Percentiles rank a stretch among this genome's conserved stretches.
Evolutionary conservation across 148 eudicot genomes (phyloP).

Genomic region (Spergularia bocconei): DNA sequence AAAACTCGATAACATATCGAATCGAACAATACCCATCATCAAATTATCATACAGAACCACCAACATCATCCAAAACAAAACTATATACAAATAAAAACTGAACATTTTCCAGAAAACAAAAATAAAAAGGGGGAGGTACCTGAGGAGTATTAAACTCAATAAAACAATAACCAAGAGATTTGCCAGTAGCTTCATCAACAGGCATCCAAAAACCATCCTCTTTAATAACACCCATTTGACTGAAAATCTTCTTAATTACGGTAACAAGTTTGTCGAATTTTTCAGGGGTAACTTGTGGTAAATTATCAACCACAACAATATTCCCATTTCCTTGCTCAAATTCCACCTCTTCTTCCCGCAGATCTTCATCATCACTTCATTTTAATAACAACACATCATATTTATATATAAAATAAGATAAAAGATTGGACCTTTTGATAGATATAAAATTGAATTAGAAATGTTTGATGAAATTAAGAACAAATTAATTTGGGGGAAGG

Average conservation of each 20-base stretch:
- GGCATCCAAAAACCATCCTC: slow-evolving; percentile 91
- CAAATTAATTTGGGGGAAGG: too few species aligned
- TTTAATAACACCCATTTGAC: slow-evolving; percentile 71
- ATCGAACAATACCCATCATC: not conserved
- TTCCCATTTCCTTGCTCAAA: slow-evolving; percentile 65
- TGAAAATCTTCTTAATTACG: slow-evolving; percentile 67
- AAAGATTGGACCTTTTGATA: too few species aligned
- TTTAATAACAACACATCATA: not conserved
- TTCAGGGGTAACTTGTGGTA: slow-evolving; percentile 73
- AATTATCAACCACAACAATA: slow-evolving; percentile 72
- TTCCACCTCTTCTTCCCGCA: slow-evolving; percentile 56
- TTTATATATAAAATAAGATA: not conserved
- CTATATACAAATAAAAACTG: not conserved
- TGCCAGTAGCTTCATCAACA: slow-evolving; percentile 46
- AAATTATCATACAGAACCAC: not conserved
- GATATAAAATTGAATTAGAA: too few species aligned
- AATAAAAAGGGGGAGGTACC: slow-evolving; percentile 31
- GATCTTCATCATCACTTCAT: slow-evolving; percentile 60
- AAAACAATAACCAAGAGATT: slow-evolving; percentile 78
- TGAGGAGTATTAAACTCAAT: slow-evolving; percentile 92
- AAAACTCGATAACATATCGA: not conserved
- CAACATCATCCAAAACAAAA: not conserved
- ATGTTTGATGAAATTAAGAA: too few species aligned
- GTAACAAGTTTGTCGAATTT: slow-evolving; percentile 79
- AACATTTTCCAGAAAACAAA: not conserved